Evolutionary conservation across 1,284 basidiomycete genomes (phyloP).

Genomic region (Malassezia caprae): DNA sequence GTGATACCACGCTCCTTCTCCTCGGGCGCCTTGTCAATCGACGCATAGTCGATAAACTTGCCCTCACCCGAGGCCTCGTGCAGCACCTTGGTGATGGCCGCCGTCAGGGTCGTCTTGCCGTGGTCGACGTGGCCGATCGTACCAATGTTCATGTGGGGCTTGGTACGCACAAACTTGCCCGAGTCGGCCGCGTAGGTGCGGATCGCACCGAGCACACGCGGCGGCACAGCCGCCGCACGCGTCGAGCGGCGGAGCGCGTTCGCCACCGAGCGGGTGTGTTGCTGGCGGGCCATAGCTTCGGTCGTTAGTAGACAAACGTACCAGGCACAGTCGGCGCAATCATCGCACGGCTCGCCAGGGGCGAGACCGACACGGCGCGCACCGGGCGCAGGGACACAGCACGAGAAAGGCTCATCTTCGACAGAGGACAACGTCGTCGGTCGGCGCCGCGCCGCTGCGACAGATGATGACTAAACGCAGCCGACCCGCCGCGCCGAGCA

Average conservation of each 20-base stretch:
- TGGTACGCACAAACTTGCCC: constrained; percentile 66
- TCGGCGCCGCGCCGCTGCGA: neutral
- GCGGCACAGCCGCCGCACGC: neutral
- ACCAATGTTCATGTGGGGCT: constrained; percentile 76
- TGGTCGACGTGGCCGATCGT: constrained; percentile 52
- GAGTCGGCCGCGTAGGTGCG: constrained; percentile 57
- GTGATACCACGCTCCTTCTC: constrained; percentile 99
- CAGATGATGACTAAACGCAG: constrained; percentile 8
- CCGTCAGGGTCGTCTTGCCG: constrained; percentile 80
- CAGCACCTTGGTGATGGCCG: constrained; percentile 94
- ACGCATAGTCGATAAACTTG: constrained; percentile 91
- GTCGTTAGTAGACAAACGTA: neutral
- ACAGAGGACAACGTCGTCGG: neutral
- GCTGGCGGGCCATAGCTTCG: neutral
- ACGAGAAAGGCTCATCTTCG: constrained; percentile 17
- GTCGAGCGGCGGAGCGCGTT: neutral
- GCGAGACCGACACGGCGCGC: constrained; percentile 6
- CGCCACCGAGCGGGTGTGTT: constrained; percentile 7
- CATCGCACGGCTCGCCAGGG: neutral
- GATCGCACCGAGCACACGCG: constrained; percentile 10
- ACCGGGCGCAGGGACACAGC: constrained; percentile 8
- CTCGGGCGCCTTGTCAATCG: constrained; percentile 99
- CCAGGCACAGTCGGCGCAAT: neutral
- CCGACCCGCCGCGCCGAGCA: neutral
- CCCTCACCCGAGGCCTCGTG: constrained; percentile 64